phyloP scores from a whole-genome alignment of 495 filamentous ascomycete genomes.

The Pyrenopolyporus hunteri region DNA sequence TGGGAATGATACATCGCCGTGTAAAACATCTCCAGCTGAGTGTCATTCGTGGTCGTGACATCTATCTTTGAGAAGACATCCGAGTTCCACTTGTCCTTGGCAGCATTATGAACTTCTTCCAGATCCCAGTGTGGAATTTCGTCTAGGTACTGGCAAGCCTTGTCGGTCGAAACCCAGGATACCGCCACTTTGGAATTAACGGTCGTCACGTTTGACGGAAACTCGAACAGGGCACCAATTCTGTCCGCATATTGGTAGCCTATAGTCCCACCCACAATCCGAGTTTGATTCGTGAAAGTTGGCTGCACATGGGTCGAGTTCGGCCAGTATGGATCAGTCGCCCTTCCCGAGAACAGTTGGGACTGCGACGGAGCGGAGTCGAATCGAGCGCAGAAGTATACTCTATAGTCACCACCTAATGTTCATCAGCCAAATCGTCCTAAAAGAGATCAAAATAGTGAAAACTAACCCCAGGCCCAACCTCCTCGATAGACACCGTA shows the following conservation, averaged over 20 bases:
- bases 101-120: conserved; percentile 51
- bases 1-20: conserved; percentile 70
- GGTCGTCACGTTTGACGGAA: conserved; percentile 38
- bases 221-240: conserved; percentile 48
- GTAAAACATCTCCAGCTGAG: conserved; percentile 63
- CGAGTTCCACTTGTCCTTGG: conserved; percentile 60
- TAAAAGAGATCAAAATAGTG: conserved; percentile 27
- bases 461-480: conserved; percentile 61
- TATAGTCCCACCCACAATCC: conserved; percentile 19
- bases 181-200: conserved; percentile 70
- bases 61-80: conserved; percentile 66
- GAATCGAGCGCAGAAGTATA: conserved; percentile 72
- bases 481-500: conserved; percentile 63
- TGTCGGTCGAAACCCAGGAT: conserved; percentile 66
- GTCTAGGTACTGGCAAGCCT: conserved; percentile 63
- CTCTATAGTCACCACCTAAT: conserved; percentile 37
- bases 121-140: conserved; percentile 62
- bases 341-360: conserved; percentile 56
- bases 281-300: conserved; percentile 20
- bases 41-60: conserved; percentile 57
- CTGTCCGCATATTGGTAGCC: conserved; percentile 39
- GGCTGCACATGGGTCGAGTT: conserved; percentile 11
- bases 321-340: conserved; percentile 28
- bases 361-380: conserved; percentile 44
- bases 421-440: conserved; percentile 7